Evolutionary conservation across 139 green algal genomes (phyloP).

Genomic region (Zygnema cylindricum): DNA sequence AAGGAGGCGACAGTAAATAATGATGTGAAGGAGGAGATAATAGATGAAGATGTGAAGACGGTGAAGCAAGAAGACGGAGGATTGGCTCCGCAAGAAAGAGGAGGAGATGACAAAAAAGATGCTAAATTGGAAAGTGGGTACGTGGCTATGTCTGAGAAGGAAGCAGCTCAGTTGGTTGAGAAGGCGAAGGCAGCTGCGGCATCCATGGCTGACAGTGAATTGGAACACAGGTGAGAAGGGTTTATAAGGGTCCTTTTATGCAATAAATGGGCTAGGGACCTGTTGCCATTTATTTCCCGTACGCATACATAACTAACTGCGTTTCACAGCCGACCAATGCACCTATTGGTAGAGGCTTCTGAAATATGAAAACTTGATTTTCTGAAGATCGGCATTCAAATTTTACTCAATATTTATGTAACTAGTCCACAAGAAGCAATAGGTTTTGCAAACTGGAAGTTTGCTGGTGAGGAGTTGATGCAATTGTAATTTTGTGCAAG

Average conservation of each 20-base stretch:
- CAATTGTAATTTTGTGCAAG: too few relatives aligned
- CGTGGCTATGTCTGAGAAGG: constrained; percentile 10
- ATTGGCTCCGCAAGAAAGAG: neutral
- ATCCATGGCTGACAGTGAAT: neutral
- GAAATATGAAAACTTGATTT: too few relatives aligned
- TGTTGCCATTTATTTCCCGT: too few relatives aligned
- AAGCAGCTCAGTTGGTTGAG: neutral
- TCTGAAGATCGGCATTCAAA: too few relatives aligned
- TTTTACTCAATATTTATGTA: too few relatives aligned
- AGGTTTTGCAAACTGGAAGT: too few relatives aligned
- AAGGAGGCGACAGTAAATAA: neutral
- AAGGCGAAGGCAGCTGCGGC: neutral
- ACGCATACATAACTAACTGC: too few relatives aligned
- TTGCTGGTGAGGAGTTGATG: too few relatives aligned
- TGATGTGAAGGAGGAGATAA: neutral
- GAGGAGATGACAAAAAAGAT: neutral
- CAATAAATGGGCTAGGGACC: too few relatives aligned
- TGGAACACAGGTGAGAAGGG: neutral
- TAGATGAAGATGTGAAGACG: neutral
- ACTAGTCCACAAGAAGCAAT: too few relatives aligned
- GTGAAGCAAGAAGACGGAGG: neutral
- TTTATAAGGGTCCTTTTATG: neutral
- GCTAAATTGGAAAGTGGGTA: neutral
- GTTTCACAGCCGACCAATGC: too few relatives aligned
- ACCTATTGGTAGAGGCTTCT: too few relatives aligned